Conservation (phyloP, 352 stramenopile genomes). For the Pythium oligandrum region DNA sequence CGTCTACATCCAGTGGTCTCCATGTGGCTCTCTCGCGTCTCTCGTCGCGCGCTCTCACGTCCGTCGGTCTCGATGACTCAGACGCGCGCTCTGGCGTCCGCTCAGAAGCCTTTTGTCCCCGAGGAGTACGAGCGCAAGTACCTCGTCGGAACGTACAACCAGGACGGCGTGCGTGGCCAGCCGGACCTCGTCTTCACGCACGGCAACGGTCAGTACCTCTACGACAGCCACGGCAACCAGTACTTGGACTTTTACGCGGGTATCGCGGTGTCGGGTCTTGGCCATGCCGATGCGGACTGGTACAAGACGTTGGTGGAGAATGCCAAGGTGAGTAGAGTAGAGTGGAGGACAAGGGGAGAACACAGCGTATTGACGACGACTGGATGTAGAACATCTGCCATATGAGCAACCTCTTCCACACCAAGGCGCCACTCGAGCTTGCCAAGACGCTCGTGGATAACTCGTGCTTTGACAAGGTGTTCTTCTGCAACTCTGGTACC, state of each 20-base stretch:
- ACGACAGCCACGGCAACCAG: conserved; percentile 80
- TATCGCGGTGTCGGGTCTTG: conserved; percentile 86
- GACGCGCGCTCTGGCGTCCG: conserved; percentile 22
- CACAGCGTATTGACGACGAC: too few relatives aligned
- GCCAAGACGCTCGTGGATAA: conserved; percentile 95
- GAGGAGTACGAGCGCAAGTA: conserved; percentile 80
- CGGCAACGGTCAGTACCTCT: conserved; percentile 90
- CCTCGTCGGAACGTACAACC: conserved; percentile 80
- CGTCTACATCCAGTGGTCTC: neutral
- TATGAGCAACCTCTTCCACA: conserved; percentile 97
- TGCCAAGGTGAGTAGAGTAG: conserved; percentile 28
- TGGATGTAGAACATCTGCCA: conserved; percentile 84
- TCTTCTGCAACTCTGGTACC: conserved; percentile 97
- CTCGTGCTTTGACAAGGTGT: conserved; percentile 95
- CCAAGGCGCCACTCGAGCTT: conserved; percentile 89
- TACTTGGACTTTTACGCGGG: conserved; percentile 94
- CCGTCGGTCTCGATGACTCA: too few relatives aligned
- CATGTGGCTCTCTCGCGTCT: neutral
- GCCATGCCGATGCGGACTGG: conserved; percentile 89
- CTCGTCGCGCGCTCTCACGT: too few relatives aligned
- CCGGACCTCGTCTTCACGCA: conserved; percentile 71
- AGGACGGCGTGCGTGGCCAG: conserved; percentile 63
- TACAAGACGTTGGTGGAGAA: conserved; percentile 62
- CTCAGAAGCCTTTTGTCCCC: conserved; percentile 32
- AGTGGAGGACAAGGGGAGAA: neutral